A percentile compares a stretch with the other conserved stretches of the same genome.
Evolutionary conservation across 2,329 filamentous ascomycete genomes (phyloP).

Genomic region (Pseudopyricularia javanii): DNA sequence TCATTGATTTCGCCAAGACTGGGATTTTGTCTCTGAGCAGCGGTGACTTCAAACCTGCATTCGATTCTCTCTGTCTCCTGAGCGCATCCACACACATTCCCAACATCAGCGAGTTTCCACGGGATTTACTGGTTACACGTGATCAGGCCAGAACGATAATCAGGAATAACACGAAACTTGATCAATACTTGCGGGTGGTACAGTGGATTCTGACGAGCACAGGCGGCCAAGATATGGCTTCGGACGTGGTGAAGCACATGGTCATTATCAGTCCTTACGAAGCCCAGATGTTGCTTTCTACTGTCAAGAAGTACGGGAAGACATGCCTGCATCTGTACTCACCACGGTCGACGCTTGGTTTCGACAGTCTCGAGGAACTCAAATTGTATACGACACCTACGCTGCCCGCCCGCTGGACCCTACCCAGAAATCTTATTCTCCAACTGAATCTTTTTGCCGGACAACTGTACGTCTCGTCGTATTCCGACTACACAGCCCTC

Average conservation of each 20-base stretch:
- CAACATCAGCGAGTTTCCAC: conserved; percentile 22
- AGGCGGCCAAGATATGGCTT: not conserved
- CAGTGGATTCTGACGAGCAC: conserved; percentile 36
- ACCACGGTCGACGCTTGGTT: conserved; percentile 25
- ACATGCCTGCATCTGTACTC: conserved; percentile 39
- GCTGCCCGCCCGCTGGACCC: conserved; percentile 2
- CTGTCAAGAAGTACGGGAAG: conserved; percentile 18
- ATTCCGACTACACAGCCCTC: conserved; percentile 37
- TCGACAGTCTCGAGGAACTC: conserved; percentile 29
- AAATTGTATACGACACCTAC: conserved; percentile 26
- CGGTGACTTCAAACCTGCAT: conserved; percentile 28
- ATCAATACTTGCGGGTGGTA: conserved; percentile 23
- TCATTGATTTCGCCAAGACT: conserved; percentile 24
- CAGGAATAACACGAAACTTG: not conserved
- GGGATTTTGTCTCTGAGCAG: too few relatives aligned
- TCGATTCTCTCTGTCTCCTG: conserved; percentile 25
- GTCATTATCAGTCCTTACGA: conserved; percentile 51
- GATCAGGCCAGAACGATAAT: conserved; percentile 34
- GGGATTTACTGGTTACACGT: conserved; percentile 28
- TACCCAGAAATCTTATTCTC: conserved; percentile 18
- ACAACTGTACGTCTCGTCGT: conserved; percentile 47
- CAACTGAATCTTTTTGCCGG: conserved; percentile 57
- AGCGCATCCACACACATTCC: conserved; percentile 18
- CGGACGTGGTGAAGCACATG: conserved; percentile 13
- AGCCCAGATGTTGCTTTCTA: conserved; percentile 34